Conservation (phyloP, 2,329 filamentous ascomycete species). For the Orbilia blumenaviensis region DNA sequence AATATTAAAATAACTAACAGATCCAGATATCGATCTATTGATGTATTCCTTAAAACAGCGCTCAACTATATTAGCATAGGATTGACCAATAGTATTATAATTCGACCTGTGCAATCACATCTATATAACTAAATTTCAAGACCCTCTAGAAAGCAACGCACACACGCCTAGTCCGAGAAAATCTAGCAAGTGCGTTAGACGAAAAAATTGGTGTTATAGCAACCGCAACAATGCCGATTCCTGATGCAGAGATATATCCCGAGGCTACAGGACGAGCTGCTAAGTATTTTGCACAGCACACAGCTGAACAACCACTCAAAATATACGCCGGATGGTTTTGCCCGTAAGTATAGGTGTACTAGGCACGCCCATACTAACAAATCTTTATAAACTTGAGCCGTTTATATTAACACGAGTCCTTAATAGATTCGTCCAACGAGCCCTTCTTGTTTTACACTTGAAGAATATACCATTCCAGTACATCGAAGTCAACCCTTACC, state of each 20-base stretch:
- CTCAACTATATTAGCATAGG: too few relatives aligned
- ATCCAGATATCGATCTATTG: too few relatives aligned
- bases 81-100: too few relatives aligned
- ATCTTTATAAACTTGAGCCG: not conserved
- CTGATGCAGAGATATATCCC: conserved; percentile 35
- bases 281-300: conserved; percentile 33
- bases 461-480: conserved; percentile 69
- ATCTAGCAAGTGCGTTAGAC: too few relatives aligned
- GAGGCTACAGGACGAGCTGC: conserved; percentile 47
- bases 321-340: conserved; percentile 81
- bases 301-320: conserved; percentile 67
- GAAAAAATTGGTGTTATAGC: too few relatives aligned
- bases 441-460: conserved; percentile 12
- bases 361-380: not conserved
- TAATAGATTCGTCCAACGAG: conserved; percentile 34
- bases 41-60: too few relatives aligned
- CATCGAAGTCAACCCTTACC: conserved; percentile 80
- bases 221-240: conserved; percentile 30
- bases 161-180: too few relatives aligned
- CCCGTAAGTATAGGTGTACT: conserved; percentile 60
- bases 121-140: too few relatives aligned
- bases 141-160: too few relatives aligned
- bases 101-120: too few relatives aligned
- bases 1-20: too few relatives aligned
- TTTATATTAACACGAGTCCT: not conserved